A percentile compares a stretch with the other conserved stretches of the same genome.
Evolutionary conservation across 1,284 basidiomycete species (phyloP).

Genomic region (Microbotryum violaceum): DNA sequence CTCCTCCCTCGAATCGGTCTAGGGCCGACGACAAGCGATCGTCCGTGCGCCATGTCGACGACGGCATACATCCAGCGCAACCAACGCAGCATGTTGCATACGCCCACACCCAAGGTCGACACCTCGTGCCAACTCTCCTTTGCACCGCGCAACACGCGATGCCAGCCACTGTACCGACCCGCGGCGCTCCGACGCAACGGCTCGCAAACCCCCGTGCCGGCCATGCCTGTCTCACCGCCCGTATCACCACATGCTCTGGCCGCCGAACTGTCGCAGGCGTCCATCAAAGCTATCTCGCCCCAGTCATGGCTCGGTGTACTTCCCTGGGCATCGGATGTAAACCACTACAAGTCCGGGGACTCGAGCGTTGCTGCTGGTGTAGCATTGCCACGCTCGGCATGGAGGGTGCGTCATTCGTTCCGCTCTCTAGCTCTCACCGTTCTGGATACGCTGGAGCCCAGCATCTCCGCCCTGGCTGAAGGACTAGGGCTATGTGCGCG

Average conservation of each 20-base stretch:
- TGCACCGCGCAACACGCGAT: background rate
- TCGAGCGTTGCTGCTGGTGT: too few species aligned
- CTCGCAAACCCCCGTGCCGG: background rate
- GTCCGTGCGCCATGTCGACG: background rate
- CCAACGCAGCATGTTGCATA: background rate
- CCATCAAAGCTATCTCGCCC: background rate
- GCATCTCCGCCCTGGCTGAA: too few species aligned
- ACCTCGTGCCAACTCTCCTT: background rate
- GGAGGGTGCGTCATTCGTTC: too few species aligned
- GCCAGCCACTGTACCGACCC: conserved; percentile 3
- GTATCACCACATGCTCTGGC: background rate
- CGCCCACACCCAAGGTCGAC: background rate
- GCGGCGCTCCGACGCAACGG: background rate
- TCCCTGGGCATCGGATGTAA: background rate
- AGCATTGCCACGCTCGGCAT: too few species aligned
- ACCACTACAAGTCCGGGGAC: background rate
- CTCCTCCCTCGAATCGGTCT: background rate
- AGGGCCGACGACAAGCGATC: background rate
- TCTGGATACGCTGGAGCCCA: too few species aligned
- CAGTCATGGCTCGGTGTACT: background rate
- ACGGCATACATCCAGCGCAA: background rate
- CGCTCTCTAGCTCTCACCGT: too few species aligned
- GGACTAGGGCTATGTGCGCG: too few species aligned
- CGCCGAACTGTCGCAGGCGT: background rate
- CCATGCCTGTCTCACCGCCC: background rate